A percentile compares a stretch with the other conserved stretches of the same genome.
Conservation (phyloP, 2,329 filamentous ascomycete genomes). For the Cladosporium velox region DNA sequence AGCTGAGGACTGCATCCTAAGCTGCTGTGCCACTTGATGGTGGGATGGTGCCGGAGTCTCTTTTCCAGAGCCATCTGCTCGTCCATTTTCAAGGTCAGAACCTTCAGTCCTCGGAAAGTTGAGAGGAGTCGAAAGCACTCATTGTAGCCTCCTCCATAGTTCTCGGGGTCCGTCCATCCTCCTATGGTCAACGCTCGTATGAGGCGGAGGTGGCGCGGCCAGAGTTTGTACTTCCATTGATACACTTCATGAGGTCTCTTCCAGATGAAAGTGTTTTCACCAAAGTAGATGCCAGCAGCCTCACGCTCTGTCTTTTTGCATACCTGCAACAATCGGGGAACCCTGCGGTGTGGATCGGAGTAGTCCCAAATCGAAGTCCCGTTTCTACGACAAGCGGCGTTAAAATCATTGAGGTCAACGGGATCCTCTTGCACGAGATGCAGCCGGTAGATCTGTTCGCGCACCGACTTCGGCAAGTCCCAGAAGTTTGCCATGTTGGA, state of each 20-base stretch:
- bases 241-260: background rate
- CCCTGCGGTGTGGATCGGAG: background rate
- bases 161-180: background rate
- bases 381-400: background rate
- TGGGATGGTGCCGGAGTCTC: background rate
- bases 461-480: constrained; percentile 29
- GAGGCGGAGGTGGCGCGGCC: constrained; percentile 3
- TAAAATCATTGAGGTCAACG: constrained; percentile 12
- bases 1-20: constrained; percentile 25
- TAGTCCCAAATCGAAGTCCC: background rate
- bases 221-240: background rate
- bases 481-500: constrained; percentile 31
- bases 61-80: background rate
- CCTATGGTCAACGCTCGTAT: background rate
- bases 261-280: constrained; percentile 20
- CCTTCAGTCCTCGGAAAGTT: background rate
- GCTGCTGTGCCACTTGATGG: background rate
- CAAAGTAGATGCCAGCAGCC: constrained; percentile 30
- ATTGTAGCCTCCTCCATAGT: background rate
- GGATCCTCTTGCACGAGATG: constrained; percentile 27
- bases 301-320: constrained; percentile 26
- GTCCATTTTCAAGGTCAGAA: constrained; percentile 3
- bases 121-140: background rate
- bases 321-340: constrained; percentile 25
- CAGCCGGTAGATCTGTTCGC: constrained; percentile 31